phyloP scores from a whole-genome alignment of 257 asterid genomes.

The Prunella vulgaris region DNA sequence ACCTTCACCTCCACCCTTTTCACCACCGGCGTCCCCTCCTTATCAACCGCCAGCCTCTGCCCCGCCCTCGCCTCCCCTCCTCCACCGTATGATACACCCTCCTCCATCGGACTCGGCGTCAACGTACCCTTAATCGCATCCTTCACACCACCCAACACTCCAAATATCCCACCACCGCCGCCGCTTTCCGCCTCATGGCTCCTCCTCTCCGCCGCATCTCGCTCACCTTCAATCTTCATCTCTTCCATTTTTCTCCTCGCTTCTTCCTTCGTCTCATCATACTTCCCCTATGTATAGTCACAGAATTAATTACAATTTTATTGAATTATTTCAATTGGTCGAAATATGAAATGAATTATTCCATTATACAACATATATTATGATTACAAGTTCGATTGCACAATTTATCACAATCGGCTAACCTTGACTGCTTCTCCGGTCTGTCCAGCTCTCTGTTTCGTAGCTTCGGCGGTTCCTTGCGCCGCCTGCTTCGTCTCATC shows the following conservation, averaged over 20 bases:
- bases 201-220: slow-evolving; percentile 25
- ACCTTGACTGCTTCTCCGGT: slow-evolving; percentile 52
- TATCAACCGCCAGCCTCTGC: slow-evolving; percentile 32
- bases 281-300: slow-evolving; percentile 34
- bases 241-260: slow-evolving; percentile 52
- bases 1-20: slow-evolving; percentile 29
- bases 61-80: slow-evolving; percentile 28
- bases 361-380: no score
- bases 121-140: slow-evolving; percentile 48
- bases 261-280: slow-evolving; percentile 45
- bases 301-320: no score
- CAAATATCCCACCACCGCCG: slow-evolving; percentile 39
- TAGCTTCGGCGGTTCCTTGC: slow-evolving; percentile 27
- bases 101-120: slow-evolving; percentile 30
- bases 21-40: slow-evolving; percentile 39
- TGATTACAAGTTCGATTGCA: no score
- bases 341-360: no score
- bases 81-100: slow-evolving; percentile 8
- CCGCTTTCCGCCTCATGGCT: background rate
- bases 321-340: no score
- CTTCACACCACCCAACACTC: slow-evolving; percentile 41
- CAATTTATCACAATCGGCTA: slow-evolving; percentile 28
- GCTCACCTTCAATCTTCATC: slow-evolving; percentile 37
- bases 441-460: slow-evolving; percentile 26
- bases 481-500: slow-evolving; percentile 47